phyloP scores from a whole-genome alignment of 768 basidiomycete species.

The Pleurotus tuoliensis region DNA sequence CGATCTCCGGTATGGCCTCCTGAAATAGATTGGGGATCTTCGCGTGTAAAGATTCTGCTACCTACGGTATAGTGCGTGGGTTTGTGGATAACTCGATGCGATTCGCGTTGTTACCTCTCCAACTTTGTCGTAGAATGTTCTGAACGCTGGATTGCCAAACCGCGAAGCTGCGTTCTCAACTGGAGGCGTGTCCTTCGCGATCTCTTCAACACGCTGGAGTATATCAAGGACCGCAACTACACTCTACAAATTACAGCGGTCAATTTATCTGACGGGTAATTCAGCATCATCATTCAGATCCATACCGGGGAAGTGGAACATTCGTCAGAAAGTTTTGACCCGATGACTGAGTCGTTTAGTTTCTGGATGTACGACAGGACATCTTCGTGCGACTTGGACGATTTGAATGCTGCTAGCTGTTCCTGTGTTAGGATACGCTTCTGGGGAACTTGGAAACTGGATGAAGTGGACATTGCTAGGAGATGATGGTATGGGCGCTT shows the following conservation, averaged over 20 bases:
- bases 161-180: slow-evolving; percentile 87
- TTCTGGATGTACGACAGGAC: slow-evolving; percentile 68
- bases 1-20: slow-evolving; percentile 64
- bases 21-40: slow-evolving; percentile 52
- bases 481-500: not conserved
- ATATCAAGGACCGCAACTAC: slow-evolving; percentile 58
- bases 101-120: slow-evolving; percentile 41
- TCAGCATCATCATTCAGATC: slow-evolving; percentile 1
- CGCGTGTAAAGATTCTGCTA: slow-evolving; percentile 53
- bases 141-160: slow-evolving; percentile 97
- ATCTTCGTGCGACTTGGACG: slow-evolving; percentile 62
- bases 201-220: slow-evolving; percentile 61
- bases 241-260: slow-evolving; percentile 38
- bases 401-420: slow-evolving; percentile 81
- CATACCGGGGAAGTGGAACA: slow-evolving; percentile 59
- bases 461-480: not conserved
- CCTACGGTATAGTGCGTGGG: slow-evolving; percentile 28
- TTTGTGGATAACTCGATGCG: too few species aligned
- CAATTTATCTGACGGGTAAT: slow-evolving; percentile 4
- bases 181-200: slow-evolving; percentile 72
- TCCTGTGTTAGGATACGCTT: slow-evolving; percentile 75
- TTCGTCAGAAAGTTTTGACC: slow-evolving; percentile 69
- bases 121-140: slow-evolving; percentile 85
- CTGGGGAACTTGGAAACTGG: slow-evolving; percentile 43
- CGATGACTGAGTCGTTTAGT: slow-evolving; percentile 73